Evolutionary conservation across 2,329 filamentous ascomycete species (phyloP), one percentile per base, ranked within the genome.

Genomic region (Pyrenochaeta sp.): DNA sequence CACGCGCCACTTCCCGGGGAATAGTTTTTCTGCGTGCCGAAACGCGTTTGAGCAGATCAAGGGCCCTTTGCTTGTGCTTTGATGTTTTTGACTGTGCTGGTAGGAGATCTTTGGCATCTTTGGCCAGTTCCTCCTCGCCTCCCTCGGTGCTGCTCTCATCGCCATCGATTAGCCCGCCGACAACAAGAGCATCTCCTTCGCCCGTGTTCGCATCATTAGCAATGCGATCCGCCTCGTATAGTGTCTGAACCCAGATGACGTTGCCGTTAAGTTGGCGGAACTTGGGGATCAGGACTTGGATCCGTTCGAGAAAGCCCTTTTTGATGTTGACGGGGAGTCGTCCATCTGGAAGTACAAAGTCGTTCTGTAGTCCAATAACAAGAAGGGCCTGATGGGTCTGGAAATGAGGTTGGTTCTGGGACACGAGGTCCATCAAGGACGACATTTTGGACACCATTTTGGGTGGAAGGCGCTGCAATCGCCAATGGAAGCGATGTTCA

Each of bases 331-430:
- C 85, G 11, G 87, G 83, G 17, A 97, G 77, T 21, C 87, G 84
- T 49, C 90, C 90, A 45, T 86, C 82, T 1, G 85, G 77, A 6
- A 86, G 82, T 52, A 96, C 78, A 68, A 98, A 97, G 73, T 97
- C 94, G 66, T 96, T 92, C 71, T 98, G 95, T 31, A 96, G 85
- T 68, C 97, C 94, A 60, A 97, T 83, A 15, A 96, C 79, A 17
- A 98, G 80, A 37, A 99, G 82, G 1, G 91, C 94, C 76, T 86
- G 85, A 51, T 83, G 78, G 20, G 85, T 87, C 57, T 84, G 77
- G 54, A 88, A 80, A 48, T 78, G 77, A 14, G 84, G 83, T 46
- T 74, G 75, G 45, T 79, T 77, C 56, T 80, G 76, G 31, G 77
- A 72, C 18, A 81, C 74, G 40, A 81, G 69, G 39, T 79, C 77